phyloP scores from a whole-genome alignment of 2,329 filamentous ascomycete species.

The Rugonectria rugulosa region DNA sequence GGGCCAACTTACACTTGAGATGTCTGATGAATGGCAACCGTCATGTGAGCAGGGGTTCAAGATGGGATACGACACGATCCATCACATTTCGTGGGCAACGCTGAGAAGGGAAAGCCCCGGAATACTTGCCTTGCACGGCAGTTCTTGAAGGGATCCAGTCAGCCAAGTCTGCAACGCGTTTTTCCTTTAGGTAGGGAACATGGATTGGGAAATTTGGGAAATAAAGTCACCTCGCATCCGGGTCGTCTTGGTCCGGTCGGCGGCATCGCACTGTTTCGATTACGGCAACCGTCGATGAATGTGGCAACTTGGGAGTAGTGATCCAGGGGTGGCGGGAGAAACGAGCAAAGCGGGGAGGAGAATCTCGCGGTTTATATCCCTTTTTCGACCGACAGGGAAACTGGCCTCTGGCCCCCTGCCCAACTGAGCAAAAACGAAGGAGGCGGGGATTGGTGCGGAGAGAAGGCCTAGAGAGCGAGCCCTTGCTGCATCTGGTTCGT shows the following conservation, averaged over 20 bases:
- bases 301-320: neutral
- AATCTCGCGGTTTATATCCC: conserved; percentile 30
- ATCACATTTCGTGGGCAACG: neutral
- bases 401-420: conserved; percentile 11
- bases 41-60: conserved; percentile 10
- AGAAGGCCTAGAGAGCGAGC: conserved; percentile 14
- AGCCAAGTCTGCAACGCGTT: too few species aligned
- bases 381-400: conserved; percentile 28
- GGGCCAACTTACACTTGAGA: conserved; percentile 22
- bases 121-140: conserved; percentile 29
- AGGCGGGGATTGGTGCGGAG: conserved; percentile 14
- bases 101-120: neutral
- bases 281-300: conserved; percentile 1
- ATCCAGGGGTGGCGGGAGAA: too few species aligned
- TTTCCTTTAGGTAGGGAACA: neutral
- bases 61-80: neutral
- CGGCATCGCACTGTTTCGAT: conserved; percentile 18
- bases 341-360: conserved; percentile 1
- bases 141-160: conserved; percentile 17
- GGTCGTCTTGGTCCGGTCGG: conserved; percentile 24
- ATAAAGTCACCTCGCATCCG: conserved; percentile 25
- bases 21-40: conserved; percentile 11
- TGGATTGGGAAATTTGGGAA: neutral
- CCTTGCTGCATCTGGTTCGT: conserved; percentile 11
- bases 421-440: conserved; percentile 2